A percentile compares a stretch with the other conserved stretches of the same genome.
Conservation (phyloP, 1,284 basidiomycete species). For the Neotropicomus parvogracilis region DNA sequence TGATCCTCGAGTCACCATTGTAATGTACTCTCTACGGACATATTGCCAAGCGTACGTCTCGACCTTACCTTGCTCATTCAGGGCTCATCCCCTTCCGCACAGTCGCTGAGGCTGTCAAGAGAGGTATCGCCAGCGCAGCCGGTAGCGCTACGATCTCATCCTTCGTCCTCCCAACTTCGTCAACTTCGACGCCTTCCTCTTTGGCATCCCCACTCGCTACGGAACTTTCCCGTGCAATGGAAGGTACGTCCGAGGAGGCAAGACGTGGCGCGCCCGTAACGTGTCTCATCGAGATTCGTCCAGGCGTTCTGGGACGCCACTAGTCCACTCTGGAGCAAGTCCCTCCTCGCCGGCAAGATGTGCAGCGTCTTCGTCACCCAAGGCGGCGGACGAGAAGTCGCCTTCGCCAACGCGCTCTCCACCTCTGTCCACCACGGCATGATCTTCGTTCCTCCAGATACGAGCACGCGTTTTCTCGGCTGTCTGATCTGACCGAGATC, state of each 20-base stretch:
- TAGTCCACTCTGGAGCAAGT: slow-evolving; percentile 71
- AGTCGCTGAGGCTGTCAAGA: slow-evolving; percentile 80
- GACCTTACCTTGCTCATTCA: not conserved
- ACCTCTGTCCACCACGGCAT: slow-evolving; percentile 81
- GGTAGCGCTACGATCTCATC: slow-evolving; percentile 68
- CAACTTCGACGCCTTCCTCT: slow-evolving; percentile 64
- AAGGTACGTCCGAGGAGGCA: slow-evolving; percentile 67
- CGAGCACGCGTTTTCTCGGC: slow-evolving; percentile 50
- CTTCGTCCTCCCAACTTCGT: slow-evolving; percentile 64
- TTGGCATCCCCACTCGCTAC: slow-evolving; percentile 79
- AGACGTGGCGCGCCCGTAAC: not conserved
- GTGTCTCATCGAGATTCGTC: not conserved
- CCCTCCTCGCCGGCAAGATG: slow-evolving; percentile 78
- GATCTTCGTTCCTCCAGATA: slow-evolving; percentile 78
- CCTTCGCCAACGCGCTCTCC: slow-evolving; percentile 62
- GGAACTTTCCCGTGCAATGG: slow-evolving; percentile 72
- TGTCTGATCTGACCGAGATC: slow-evolving; percentile 59
- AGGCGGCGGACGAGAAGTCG: slow-evolving; percentile 76
- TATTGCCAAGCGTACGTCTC: slow-evolving; percentile 59
- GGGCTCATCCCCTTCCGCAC: slow-evolving; percentile 13
- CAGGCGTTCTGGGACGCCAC: slow-evolving; percentile 82
- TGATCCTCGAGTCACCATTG: slow-evolving; percentile 67
- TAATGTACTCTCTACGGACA: slow-evolving; percentile 84
- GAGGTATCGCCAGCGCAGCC: slow-evolving; percentile 68
- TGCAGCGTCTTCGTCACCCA: slow-evolving; percentile 65